Evolutionary conservation across 2,329 filamentous ascomycete genomes (phyloP).

Genomic region (Ambrosiella cleistominuta): DNA sequence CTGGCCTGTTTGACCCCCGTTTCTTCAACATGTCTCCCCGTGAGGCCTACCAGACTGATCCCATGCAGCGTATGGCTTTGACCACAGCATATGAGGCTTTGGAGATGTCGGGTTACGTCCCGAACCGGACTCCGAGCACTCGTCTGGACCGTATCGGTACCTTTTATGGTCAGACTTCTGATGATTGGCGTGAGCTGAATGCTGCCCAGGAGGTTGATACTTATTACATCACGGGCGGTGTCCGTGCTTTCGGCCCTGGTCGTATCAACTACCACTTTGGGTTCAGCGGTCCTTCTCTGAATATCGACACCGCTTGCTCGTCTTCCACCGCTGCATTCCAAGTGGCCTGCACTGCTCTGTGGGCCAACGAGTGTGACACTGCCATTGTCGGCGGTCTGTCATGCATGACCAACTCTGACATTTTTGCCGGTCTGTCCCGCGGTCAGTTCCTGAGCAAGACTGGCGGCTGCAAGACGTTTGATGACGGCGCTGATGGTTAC

Average conservation of each 20-base stretch:
- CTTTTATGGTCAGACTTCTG: conserved; percentile 60
- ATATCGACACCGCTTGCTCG: conserved; percentile 60
- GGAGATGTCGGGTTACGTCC: conserved; percentile 56
- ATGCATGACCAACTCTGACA: conserved; percentile 64
- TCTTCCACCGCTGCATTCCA: conserved; percentile 57
- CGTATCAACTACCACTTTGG: conserved; percentile 68
- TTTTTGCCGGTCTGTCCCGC: conserved; percentile 57
- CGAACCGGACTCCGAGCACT: conserved; percentile 49
- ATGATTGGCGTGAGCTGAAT: conserved; percentile 67
- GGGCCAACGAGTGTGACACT: conserved; percentile 62
- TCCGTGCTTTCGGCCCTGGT: conserved; percentile 33
- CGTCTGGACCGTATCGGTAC: conserved; percentile 43
- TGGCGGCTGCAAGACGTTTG: conserved; percentile 64
- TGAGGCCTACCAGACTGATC: conserved; percentile 59
- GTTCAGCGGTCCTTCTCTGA: conserved; percentile 55
- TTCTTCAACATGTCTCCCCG: conserved; percentile 77
- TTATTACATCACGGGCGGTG: conserved; percentile 34
- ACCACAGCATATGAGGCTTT: conserved; percentile 65
- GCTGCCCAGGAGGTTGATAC: conserved; percentile 47
- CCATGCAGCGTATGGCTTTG: conserved; percentile 55
- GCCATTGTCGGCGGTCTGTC: conserved; percentile 65
- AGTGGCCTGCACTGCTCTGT: conserved; percentile 51
- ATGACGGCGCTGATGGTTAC: conserved; percentile 66
- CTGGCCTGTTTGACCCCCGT: conserved; percentile 54
- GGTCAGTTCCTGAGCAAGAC: conserved; percentile 65